Evolutionary conservation across 306 rosid genomes (phyloP), one percentile per base, ranked within the genome.

Genomic region (Casuarina glauca): DNA sequence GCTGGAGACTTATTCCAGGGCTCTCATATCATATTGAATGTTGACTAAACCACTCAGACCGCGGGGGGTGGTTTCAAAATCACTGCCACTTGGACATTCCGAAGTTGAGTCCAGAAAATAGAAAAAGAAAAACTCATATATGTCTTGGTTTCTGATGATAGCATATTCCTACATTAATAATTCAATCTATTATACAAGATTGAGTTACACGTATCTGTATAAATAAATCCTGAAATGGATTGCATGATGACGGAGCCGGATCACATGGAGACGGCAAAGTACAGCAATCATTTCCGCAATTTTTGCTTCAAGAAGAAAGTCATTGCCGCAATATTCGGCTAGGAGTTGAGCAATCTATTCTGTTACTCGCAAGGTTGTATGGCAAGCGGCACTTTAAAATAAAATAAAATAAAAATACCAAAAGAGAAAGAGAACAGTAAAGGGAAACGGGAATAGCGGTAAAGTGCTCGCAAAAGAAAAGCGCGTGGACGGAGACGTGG

Each of bases 241-340:
- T 48, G 11, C 12, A 48, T 48, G 51, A 2, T 48, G 51, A 48
- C 51, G 11, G 11, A 48, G 11, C 15, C 51, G 9, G 11, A 48
- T 48, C 51, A 48, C 51, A 48, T 48, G 51, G 9, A 48, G 51
- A 9, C 51, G 11, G 9, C 51, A 48, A 48, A 1, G 11, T 48
- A 48, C 51, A 5, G 36, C 48, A 52, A 12, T 49, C 43, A 57
- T 60, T 48, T 26, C 66, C 80, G 32, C 8, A 17, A 44, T 49
- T 50, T 35, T 52, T 60, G 60, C 80, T 70, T 49, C 42, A 69
- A 70, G 70, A 57, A 26, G 10, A 57, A 6, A 57, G 19, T 57
- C 9, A 19, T 19, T 10, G 10, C 15, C 9, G 10, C 9, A 26
- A 26, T 19, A 11, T 32, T 26, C 5, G 32, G 32, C 32, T 26